Conservation (phyloP, 1,284 basidiomycete genomes). For the Mycosarcoma mackinlayi region DNA sequence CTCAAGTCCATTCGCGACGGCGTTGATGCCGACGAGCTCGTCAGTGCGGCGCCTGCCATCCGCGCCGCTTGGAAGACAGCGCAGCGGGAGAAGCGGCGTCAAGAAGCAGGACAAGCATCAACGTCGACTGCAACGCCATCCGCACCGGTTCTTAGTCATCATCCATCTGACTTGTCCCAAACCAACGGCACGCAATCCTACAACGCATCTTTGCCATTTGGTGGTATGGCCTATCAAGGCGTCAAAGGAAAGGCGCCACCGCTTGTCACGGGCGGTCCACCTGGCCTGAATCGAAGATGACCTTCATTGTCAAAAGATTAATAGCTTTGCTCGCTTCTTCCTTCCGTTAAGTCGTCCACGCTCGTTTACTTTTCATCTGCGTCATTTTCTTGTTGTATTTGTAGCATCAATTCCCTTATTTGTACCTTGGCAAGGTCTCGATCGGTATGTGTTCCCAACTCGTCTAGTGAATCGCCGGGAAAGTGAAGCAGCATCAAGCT, state of each 20-base stretch:
- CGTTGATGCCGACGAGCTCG: slow-evolving; percentile 57
- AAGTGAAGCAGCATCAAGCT: no score
- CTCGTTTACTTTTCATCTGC: slow-evolving; percentile 11
- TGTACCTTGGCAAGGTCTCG: neutral
- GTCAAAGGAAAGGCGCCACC: slow-evolving; percentile 45
- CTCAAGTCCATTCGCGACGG: slow-evolving; percentile 63
- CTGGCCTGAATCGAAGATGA: slow-evolving; percentile 34
- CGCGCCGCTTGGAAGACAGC: slow-evolving; percentile 59
- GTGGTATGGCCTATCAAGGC: slow-evolving; percentile 47
- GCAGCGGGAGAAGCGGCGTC: slow-evolving; percentile 38
- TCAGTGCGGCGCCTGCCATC: slow-evolving; percentile 51
- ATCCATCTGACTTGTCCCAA: neutral
- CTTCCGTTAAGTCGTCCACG: no score
- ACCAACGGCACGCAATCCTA: slow-evolving; percentile 5
- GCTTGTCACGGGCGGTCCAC: slow-evolving; percentile 26
- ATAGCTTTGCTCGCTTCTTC: no score
- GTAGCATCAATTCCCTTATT: slow-evolving; percentile 8
- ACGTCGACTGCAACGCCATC: slow-evolving; percentile 3
- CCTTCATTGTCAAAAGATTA: no score
- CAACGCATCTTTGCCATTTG: slow-evolving; percentile 28
- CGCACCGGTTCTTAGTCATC: neutral
- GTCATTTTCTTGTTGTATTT: slow-evolving; percentile 30
- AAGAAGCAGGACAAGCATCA: slow-evolving; percentile 27
- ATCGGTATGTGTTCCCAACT: neutral
- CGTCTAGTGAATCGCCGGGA: neutral